Percentiles rank a stretch among this genome's conserved stretches.
phyloP scores from a whole-genome alignment of 2,329 filamentous ascomycete genomes.

The Aspergillus transmontanensis region DNA sequence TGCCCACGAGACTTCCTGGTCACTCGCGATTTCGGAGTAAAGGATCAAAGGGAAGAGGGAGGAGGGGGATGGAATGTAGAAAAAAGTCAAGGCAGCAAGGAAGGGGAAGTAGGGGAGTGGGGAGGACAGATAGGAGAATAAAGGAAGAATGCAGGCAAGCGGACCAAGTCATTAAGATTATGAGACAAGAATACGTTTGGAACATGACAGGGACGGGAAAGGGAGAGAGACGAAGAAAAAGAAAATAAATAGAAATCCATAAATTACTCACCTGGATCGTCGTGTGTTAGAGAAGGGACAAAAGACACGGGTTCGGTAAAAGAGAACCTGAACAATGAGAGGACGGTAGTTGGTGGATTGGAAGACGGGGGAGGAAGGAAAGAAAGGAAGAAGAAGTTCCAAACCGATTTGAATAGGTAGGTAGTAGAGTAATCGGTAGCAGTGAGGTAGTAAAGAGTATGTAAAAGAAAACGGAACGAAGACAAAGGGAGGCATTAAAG shows the following conservation, averaged over 20 bases:
- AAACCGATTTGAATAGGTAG: background rate
- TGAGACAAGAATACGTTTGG: conserved; percentile 11
- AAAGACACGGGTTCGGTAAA: conserved; percentile 4
- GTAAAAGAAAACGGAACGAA: conserved; percentile 13
- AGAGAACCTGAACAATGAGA: background rate
- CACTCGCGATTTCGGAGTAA: conserved; percentile 17
- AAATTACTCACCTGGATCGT: conserved; percentile 1
- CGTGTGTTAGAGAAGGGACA: background rate
- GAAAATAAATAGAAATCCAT: background rate
- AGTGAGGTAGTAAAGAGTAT: conserved; percentile 3
- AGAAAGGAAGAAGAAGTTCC: conserved; percentile 10
- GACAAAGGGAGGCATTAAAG: conserved; percentile 12
- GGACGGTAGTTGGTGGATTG: conserved; percentile 2
- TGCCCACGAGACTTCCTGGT: conserved; percentile 17
- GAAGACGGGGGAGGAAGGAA: conserved; percentile 5
- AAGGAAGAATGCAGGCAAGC: conserved; percentile 20
- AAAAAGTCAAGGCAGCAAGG: conserved; percentile 11
- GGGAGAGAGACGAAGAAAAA: background rate
- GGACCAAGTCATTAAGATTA: conserved; percentile 11
- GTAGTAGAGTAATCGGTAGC: background rate
- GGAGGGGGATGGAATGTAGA: conserved; percentile 16
- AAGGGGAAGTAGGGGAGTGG: conserved; percentile 15
- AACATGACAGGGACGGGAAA: conserved; percentile 6
- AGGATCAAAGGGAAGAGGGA: conserved; percentile 3
- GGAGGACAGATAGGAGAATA: conserved; percentile 19